Conservation (phyloP, 129 eudicot species). For the Sambucus nigra region DNA sequence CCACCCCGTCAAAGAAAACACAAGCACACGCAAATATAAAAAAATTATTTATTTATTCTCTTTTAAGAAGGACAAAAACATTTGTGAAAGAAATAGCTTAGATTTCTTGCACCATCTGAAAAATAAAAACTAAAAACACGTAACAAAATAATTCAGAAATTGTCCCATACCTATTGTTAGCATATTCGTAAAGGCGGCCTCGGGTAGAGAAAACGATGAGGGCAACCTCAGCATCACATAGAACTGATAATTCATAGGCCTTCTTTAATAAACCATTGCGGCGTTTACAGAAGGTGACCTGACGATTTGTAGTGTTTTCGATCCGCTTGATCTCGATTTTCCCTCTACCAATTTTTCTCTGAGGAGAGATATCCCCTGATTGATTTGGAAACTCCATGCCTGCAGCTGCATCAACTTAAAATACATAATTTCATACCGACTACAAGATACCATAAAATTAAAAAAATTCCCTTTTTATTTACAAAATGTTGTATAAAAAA, state of each 20-base stretch:
- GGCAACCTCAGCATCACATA: slow-evolving; percentile 96
- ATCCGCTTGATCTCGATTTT: slow-evolving; percentile 93
- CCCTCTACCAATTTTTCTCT: slow-evolving; percentile 61
- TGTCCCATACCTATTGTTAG: slow-evolving; percentile 90
- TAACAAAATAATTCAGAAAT: too few species aligned
- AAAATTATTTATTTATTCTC: slow-evolving; percentile 1
- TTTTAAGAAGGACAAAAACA: slow-evolving; percentile 12
- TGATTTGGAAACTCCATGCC: slow-evolving; percentile 48
- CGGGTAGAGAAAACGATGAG: slow-evolving; percentile 81
- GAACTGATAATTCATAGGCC: slow-evolving; percentile 87
- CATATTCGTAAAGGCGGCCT: slow-evolving; percentile 92
- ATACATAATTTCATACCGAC: not conserved
- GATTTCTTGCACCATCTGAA: too few species aligned
- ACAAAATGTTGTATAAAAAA: too few species aligned
- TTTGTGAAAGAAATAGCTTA: not conserved
- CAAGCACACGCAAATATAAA: too few species aligned
- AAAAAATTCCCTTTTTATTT: too few species aligned
- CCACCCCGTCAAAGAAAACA: too few species aligned
- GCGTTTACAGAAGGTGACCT: slow-evolving; percentile 86
- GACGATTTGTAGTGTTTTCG: slow-evolving; percentile 92
- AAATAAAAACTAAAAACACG: too few species aligned
- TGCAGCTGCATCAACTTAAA: slow-evolving; percentile 16
- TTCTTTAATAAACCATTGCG: slow-evolving; percentile 80
- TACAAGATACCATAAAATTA: not conserved
- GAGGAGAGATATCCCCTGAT: slow-evolving; percentile 57